Conservation (phyloP, 495 filamentous ascomycete genomes). For the Podospora pseudopauciseta region DNA sequence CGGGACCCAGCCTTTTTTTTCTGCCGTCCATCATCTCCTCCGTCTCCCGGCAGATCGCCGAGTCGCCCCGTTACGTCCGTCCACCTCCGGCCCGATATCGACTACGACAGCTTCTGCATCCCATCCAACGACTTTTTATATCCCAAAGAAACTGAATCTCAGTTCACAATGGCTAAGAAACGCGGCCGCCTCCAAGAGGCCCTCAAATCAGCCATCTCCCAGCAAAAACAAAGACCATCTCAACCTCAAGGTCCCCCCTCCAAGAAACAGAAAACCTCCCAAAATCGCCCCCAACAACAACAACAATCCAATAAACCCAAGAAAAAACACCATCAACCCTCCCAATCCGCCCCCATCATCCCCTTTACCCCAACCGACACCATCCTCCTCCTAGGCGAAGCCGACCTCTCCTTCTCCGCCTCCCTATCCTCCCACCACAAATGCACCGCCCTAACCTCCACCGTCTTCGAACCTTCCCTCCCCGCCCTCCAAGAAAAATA, state of each 20-base stretch:
- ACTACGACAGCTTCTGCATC: not conserved
- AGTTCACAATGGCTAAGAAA: constrained; percentile 17
- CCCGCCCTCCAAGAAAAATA: constrained; percentile 64
- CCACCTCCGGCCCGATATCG: constrained; percentile 2
- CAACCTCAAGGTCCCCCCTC: constrained; percentile 5
- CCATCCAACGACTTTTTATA: not conserved
- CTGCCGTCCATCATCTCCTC: constrained; percentile 14
- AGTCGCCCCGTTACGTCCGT: constrained; percentile 1
- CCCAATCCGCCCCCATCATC: constrained; percentile 55
- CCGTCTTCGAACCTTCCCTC: constrained; percentile 44
- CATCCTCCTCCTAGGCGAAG: constrained; percentile 87
- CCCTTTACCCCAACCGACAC: constrained; percentile 69
- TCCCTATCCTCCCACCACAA: constrained; percentile 69
- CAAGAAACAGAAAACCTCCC: constrained; percentile 22
- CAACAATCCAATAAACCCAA: constrained; percentile 3
- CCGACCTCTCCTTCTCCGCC: constrained; percentile 86
- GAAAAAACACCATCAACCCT: constrained; percentile 26
- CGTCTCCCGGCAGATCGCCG: constrained; percentile 8
- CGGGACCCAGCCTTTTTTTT: constrained; percentile 19
- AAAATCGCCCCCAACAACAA: not conserved
- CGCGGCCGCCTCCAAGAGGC: constrained; percentile 20
- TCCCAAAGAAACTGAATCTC: not conserved
- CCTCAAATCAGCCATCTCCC: constrained; percentile 24
- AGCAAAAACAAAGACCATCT: constrained; percentile 21
- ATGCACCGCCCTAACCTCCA: constrained; percentile 59